A percentile compares a stretch with the other conserved stretches of the same genome.
These are phyloP conservation scores for Linnemannia elongata DNA, from an alignment of 192 early-diverging fungal genomes.

Conservation along the genomic window DNA sequence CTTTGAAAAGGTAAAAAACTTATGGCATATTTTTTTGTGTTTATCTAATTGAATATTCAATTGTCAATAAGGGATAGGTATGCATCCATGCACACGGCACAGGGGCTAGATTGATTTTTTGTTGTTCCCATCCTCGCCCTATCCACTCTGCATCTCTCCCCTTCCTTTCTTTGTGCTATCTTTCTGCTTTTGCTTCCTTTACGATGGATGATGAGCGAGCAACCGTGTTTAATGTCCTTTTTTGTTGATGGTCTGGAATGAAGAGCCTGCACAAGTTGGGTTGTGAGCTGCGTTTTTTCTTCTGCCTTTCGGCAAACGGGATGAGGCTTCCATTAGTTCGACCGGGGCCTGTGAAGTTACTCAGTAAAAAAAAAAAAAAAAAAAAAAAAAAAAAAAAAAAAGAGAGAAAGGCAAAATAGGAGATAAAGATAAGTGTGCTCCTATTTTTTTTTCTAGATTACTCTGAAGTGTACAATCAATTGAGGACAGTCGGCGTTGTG, in stretches of 20 bases:
- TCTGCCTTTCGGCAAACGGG: neutral
- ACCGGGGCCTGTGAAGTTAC: neutral
- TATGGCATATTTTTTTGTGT: neutral
- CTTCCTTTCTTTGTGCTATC: neutral
- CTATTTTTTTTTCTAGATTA: neutral
- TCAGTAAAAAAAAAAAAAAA: neutral
- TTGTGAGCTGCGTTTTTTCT: neutral
- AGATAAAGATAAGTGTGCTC: neutral
- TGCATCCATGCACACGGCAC: neutral
- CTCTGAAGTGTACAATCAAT: neutral
- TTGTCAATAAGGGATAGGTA: neutral
- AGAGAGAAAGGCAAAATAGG: too few relatives aligned
- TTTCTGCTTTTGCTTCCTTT: neutral
- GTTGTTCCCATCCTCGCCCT: neutral
- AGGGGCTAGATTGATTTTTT: neutral
- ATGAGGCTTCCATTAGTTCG: neutral
- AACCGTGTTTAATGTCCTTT: neutral
- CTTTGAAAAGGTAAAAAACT: conserved; percentile 33
- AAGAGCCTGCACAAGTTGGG: neutral
- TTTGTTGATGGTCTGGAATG: neutral
- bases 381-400: too few relatives aligned
- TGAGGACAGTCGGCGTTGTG: neutral
- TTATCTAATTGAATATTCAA: neutral
- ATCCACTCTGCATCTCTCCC: neutral
- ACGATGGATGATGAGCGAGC: neutral